Evolutionary conservation across 768 basidiomycete species (phyloP).

Genomic region (Pisolithus microcarpus): DNA sequence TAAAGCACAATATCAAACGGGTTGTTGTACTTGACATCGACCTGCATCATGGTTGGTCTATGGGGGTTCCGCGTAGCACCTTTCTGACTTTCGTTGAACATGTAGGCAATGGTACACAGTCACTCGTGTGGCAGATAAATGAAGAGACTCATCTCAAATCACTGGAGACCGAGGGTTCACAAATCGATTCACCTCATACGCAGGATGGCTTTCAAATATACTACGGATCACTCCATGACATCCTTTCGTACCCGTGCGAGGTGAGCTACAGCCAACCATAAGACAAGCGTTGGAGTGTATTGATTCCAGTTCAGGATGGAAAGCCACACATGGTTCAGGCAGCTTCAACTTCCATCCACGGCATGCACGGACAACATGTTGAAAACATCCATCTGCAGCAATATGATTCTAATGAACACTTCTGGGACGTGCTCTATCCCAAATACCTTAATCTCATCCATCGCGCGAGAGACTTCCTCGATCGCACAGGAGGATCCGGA

Average conservation of each 20-base stretch:
- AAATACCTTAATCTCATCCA: conserved; percentile 52
- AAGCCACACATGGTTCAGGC: conserved; percentile 73
- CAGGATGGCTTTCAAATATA: conserved; percentile 57
- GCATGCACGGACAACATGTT: conserved; percentile 80
- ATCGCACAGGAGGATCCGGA: conserved; percentile 53
- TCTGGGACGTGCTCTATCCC: conserved; percentile 69
- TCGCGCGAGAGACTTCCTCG: conserved; percentile 65
- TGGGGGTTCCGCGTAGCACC: neutral
- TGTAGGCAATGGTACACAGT: conserved; percentile 89
- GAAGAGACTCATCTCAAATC: conserved; percentile 72
- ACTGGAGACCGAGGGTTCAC: conserved; percentile 41
- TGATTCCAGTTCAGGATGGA: conserved; percentile 53
- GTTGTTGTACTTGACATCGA: conserved; percentile 86
- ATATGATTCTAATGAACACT: conserved; percentile 65
- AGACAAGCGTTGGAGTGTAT: neutral
- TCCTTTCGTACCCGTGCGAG: conserved; percentile 89
- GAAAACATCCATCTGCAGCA: conserved; percentile 79
- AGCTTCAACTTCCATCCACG: conserved; percentile 74
- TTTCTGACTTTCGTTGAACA: neutral
- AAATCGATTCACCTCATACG: conserved; percentile 16
- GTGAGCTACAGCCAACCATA: conserved; percentile 30
- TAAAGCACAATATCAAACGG: conserved; percentile 69
- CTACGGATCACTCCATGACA: conserved; percentile 92
- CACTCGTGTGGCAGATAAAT: conserved; percentile 86
- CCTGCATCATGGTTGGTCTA: conserved; percentile 20